Evolutionary conservation across 768 basidiomycete species (phyloP).

Genomic region (Paxillus ammoniavirescens): DNA sequence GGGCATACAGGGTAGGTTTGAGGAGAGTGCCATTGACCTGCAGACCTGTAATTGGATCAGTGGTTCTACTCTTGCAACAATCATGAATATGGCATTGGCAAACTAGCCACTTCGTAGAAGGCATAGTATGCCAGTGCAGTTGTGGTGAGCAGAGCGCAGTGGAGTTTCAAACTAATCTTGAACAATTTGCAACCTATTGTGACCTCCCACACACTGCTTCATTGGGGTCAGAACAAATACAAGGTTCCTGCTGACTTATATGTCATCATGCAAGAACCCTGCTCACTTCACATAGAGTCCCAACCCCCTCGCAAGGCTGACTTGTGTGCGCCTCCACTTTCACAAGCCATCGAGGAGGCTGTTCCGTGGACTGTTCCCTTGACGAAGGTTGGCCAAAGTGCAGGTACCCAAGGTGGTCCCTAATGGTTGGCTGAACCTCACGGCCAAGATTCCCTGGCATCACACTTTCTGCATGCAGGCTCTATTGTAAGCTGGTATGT

Average conservation of each 20-base stretch:
- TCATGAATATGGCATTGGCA: too few relatives aligned
- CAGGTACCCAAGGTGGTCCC: constrained; percentile 46
- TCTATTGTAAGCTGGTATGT: constrained; percentile 83
- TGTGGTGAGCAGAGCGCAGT: too few relatives aligned
- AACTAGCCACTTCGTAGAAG: too few relatives aligned
- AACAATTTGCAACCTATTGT: too few relatives aligned
- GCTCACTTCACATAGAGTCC: constrained; percentile 14
- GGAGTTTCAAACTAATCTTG: too few relatives aligned
- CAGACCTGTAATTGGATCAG: too few relatives aligned
- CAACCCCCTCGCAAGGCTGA: constrained; percentile 4
- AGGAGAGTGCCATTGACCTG: too few relatives aligned
- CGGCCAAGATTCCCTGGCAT: constrained; percentile 51
- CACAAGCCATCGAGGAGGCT: constrained; percentile 40
- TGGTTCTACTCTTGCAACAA: too few relatives aligned
- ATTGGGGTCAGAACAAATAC: constrained; percentile 7
- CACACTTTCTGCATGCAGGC: constrained; percentile 67
- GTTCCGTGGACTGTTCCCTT: constrained; percentile 56
- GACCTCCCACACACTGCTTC: too few relatives aligned
- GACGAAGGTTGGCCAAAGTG: constrained; percentile 55
- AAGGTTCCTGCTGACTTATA: constrained; percentile 15
- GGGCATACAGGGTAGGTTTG: too few relatives aligned
- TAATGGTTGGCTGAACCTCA: constrained; percentile 54
- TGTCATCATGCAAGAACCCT: constrained; percentile 29
- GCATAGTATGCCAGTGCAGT: too few relatives aligned
- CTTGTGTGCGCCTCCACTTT: constrained; percentile 28